These are phyloP conservation scores for Cylindrotheca closterium DNA, from an alignment of 108 stramenopile genomes.

Conservation along the genomic window DNA sequence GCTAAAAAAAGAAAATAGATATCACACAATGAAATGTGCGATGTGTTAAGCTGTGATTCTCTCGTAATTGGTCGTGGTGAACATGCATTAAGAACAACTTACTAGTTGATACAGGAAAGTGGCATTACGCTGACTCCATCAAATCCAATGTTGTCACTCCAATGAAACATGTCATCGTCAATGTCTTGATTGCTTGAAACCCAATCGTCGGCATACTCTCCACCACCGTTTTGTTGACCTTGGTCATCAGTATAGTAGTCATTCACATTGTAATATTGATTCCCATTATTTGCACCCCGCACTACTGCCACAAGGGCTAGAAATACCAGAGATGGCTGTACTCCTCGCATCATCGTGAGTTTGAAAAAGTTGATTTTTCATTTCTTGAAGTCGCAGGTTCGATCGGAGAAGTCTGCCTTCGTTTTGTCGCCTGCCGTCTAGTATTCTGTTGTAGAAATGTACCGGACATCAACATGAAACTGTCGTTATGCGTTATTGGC, in stretches of 20 bases:
- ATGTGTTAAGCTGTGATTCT: neutral
- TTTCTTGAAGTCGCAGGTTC: too few species aligned
- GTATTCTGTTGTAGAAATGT: too few species aligned
- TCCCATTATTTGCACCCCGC: neutral
- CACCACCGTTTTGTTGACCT: constrained; percentile 11
- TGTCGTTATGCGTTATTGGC: too few species aligned
- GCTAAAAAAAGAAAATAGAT: constrained; percentile 37
- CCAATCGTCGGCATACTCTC: constrained; percentile 15
- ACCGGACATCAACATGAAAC: too few species aligned
- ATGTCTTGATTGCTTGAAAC: constrained; percentile 3
- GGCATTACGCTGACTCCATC: constrained; percentile 80
- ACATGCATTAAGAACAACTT: constrained; percentile 32
- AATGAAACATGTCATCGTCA: constrained; percentile 51
- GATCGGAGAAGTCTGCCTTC: too few species aligned
- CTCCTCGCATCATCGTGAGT: too few species aligned
- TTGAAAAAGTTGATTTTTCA: too few species aligned
- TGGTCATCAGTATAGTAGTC: neutral
- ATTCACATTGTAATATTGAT: constrained; percentile 3
- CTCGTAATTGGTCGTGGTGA: neutral
- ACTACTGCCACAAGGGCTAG: too few species aligned
- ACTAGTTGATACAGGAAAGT: constrained; percentile 85
- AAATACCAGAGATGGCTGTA: too few species aligned
- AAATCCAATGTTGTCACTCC: constrained; percentile 51
- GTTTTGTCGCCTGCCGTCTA: too few species aligned
- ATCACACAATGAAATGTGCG: neutral